Conservation (phyloP, 108 stramenopile genomes). For the Pinguiococcus pyrenoidosus region DNA sequence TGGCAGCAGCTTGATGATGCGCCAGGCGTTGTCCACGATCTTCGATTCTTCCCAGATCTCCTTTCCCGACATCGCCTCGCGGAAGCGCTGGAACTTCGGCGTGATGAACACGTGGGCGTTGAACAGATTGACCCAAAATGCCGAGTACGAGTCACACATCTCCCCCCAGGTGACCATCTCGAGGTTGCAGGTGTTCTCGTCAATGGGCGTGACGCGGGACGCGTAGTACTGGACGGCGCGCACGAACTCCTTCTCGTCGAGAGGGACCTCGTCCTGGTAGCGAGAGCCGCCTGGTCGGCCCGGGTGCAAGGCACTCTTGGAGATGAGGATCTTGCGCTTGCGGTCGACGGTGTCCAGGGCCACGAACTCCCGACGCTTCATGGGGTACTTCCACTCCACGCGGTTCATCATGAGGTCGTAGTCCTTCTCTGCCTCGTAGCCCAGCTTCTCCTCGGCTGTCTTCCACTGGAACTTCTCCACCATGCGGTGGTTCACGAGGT, state of each 20-base stretch:
- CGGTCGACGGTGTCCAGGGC: slow-evolving; percentile 23
- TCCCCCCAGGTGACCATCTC: slow-evolving; percentile 26
- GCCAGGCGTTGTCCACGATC: slow-evolving; percentile 23
- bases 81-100: slow-evolving; percentile 24
- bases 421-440: slow-evolving; percentile 13
- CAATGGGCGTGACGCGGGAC: slow-evolving; percentile 19
- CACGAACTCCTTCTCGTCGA: slow-evolving; percentile 14
- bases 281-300: slow-evolving; percentile 17
- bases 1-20: slow-evolving; percentile 18
- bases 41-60: slow-evolving; percentile 19
- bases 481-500: slow-evolving; percentile 27
- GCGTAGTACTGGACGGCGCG: slow-evolving; percentile 30
- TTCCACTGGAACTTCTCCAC: slow-evolving; percentile 22
- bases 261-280: slow-evolving; percentile 13
- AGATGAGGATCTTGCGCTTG: slow-evolving; percentile 19
- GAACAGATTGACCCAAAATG: slow-evolving; percentile 29
- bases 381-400: slow-evolving; percentile 24
- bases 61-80: slow-evolving; percentile 18
- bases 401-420: slow-evolving; percentile 30
- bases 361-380: slow-evolving; percentile 22
- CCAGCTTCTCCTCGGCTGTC: slow-evolving; percentile 10
- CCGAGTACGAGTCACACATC: slow-evolving; percentile 28
- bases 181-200: slow-evolving; percentile 17
- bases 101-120: slow-evolving; percentile 32
- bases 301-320: slow-evolving; percentile 23